phyloP scores from a whole-genome alignment of 768 basidiomycete species.

The Mycena floridula region DNA sequence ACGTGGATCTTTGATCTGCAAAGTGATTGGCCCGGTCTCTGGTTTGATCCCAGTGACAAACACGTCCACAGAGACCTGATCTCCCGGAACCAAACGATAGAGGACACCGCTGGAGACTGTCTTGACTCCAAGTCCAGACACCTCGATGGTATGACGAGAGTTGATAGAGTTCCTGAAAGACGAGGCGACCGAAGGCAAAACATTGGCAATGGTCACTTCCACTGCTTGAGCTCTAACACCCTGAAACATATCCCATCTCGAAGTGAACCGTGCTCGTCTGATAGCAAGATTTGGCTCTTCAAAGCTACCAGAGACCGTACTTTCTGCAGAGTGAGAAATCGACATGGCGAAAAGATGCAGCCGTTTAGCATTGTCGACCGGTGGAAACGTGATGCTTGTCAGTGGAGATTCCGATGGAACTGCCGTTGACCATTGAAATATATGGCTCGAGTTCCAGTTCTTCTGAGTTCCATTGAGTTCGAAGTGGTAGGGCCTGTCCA shows the following conservation, averaged over 20 bases:
- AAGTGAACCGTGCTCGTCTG: conserved; percentile 37
- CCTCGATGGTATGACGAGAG: conserved; percentile 26
- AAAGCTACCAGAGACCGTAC: conserved; percentile 8
- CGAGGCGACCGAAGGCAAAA: conserved; percentile 29
- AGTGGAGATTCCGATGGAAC: conserved; percentile 33
- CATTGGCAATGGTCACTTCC: conserved; percentile 46
- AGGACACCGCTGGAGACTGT: conserved; percentile 38
- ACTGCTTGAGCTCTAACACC: conserved; percentile 38
- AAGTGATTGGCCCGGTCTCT: conserved; percentile 21
- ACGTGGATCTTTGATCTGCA: conserved; percentile 24
- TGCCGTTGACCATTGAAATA: conserved; percentile 40
- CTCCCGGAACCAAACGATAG: conserved; percentile 41
- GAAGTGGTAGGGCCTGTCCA: conserved; percentile 40
- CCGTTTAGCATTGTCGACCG: conserved; percentile 19
- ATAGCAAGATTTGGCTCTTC: conserved; percentile 27
- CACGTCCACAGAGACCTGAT: conserved; percentile 46
- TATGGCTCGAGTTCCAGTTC: conserved; percentile 36
- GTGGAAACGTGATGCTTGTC: conserved; percentile 38
- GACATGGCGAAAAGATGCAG: conserved; percentile 43
- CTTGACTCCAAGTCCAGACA: conserved; percentile 29
- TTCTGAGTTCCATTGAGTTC: conserved; percentile 23
- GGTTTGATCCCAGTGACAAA: conserved; percentile 30
- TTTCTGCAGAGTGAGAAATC: conserved; percentile 24
- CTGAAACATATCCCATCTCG: conserved; percentile 36
- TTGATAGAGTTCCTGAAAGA: conserved; percentile 24